Evolutionary conservation across 345 rosid genomes (phyloP).

Genomic region (Acer campestre): DNA sequence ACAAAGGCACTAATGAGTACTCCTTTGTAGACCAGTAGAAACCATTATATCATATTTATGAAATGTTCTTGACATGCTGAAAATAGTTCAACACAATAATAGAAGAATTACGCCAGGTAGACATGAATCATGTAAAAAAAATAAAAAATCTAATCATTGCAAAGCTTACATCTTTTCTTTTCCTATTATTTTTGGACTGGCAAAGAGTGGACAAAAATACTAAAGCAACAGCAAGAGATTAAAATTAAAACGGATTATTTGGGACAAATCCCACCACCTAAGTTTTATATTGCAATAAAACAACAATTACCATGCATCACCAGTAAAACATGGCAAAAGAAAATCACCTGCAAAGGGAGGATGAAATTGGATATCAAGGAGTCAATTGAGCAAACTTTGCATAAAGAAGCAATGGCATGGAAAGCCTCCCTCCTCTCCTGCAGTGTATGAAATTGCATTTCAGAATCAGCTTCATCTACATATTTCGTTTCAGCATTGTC

Average conservation of each 20-base stretch:
- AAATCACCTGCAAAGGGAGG: conserved; percentile 85
- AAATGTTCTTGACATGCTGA: background rate
- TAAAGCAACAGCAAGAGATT: background rate
- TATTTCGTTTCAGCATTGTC: conserved; percentile 25
- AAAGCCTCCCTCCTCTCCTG: conserved; percentile 83
- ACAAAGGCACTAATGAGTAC: background rate
- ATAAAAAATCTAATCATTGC: background rate
- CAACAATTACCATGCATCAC: background rate
- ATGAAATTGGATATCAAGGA: conserved; percentile 93
- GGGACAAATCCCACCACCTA: background rate
- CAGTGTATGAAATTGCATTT: conserved; percentile 46
- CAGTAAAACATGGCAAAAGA: conserved; percentile 17
- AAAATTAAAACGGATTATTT: background rate
- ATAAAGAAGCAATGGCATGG: conserved; percentile 87
- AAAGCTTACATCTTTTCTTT: background rate
- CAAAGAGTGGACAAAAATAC: background rate
- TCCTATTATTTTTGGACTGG: background rate
- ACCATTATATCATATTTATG: background rate
- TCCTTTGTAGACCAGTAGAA: background rate
- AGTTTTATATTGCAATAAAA: background rate
- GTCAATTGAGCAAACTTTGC: conserved; percentile 93
- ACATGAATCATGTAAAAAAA: too few species aligned
- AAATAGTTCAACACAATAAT: background rate
- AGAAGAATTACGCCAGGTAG: background rate
- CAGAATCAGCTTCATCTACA: conserved; percentile 25